Base-by-base conservation (phyloP, 192 early-diverging fungal species). In the Umbelopsis vinacea region DNA sequence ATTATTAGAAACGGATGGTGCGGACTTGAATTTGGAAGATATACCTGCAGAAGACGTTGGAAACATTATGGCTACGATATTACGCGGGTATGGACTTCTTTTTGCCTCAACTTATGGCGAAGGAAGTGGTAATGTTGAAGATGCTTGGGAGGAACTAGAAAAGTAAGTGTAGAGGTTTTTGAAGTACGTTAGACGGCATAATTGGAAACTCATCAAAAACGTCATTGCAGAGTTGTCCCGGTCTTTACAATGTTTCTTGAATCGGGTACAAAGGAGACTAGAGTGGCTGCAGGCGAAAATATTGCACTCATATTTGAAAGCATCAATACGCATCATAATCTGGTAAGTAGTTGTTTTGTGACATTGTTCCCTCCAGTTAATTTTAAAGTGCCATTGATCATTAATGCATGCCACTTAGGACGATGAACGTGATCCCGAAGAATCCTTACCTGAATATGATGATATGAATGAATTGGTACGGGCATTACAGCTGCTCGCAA, bases 301-400 rank as follows among this genome's bases (percentile, higher is more conserved):
- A 88, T 92, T 79, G 92, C 91, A 0, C 74, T 92, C 50, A 84
- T 92, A 78, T 84, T 92, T 66, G 86, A 90, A 71, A 84, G 84
- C 29, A 57, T 90, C 15, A 55, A 78, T 46, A 67, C 82, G 8
- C 75, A 67, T 46, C 70, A 68, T 24, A 24, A 77, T 15, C 17
- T 75, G 69, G 52, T 63, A 50, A n/a, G 71, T 23, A 67, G 43
- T 24, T 17, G 23, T 33, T 74, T 10, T 12, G 40, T 29, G 21
- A 8, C 21, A 23, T 54, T 43, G 3, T 37, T 63, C 6, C 2
- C 6, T 17, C 7, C 2, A 12, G 33, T 7, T n/a, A n/a, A 2
- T 19, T 79, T 69, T 29, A n/a, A 29, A 29, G 29, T 29, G 29
- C 29, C 3, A 29, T 29, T 29, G 29, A 29, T 67, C 26, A 37